Evolutionary conservation across 108 stramenopile genomes (phyloP).

Genomic region (Skeletonema potamos): DNA sequence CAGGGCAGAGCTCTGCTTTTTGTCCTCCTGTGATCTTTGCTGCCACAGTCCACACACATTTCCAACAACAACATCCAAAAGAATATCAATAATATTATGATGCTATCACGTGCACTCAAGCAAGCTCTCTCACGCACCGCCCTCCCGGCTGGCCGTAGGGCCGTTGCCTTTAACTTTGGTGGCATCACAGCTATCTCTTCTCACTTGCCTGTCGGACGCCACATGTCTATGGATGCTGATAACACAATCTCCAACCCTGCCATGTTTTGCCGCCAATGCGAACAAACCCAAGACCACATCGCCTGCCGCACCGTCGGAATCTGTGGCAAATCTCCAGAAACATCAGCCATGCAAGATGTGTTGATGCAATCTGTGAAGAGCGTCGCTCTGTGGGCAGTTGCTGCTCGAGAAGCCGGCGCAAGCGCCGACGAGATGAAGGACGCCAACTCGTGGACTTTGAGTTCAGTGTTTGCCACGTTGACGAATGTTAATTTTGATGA

Average conservation of each 20-base stretch:
- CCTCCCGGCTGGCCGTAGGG: conserved; percentile 2
- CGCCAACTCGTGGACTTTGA: conserved; percentile 70
- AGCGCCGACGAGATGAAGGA: conserved; percentile 45
- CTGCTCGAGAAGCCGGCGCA: conserved; percentile 58
- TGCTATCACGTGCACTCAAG: conserved; percentile 3
- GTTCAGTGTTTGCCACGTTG: conserved; percentile 67
- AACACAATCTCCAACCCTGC: conserved; percentile 46
- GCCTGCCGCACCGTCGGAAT: conserved; percentile 75
- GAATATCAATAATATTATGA: background rate
- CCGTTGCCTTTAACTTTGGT: background rate
- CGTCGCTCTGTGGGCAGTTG: conserved; percentile 54
- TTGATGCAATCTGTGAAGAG: conserved; percentile 58
- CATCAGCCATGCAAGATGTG: conserved; percentile 61
- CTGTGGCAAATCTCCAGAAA: conserved; percentile 69
- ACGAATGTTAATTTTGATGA: conserved; percentile 87
- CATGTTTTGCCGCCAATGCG: conserved; percentile 87
- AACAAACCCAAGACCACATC: conserved; percentile 72
- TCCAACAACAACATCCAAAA: no score
- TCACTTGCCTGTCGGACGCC: background rate
- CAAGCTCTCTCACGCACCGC: conserved; percentile 13
- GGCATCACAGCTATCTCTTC: conserved; percentile 1
- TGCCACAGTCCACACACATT: background rate
- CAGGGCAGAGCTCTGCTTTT: no score
- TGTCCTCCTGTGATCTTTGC: background rate
- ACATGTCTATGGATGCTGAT: conserved; percentile 11